Conservation (phyloP, 208 protist genomes). For the Acanthamoeba royreba region DNA sequence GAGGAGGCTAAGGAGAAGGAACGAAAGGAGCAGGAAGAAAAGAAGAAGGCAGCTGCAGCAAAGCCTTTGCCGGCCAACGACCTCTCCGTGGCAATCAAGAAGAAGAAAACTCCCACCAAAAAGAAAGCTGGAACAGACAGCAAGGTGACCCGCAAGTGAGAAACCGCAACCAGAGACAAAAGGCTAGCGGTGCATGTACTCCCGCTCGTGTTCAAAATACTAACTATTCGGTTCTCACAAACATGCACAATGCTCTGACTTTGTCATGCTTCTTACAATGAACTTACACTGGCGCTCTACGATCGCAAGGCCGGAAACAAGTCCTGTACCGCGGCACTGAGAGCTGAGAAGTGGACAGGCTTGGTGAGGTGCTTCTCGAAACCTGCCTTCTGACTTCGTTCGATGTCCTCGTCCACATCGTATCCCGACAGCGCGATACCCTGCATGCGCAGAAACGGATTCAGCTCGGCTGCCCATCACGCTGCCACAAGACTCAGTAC, state of each 20-base stretch:
- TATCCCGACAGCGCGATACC: slow-evolving; percentile 45
- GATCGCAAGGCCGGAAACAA: too few species aligned
- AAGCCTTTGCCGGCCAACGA: not conserved
- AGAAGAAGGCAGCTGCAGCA: too few species aligned
- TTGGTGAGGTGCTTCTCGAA: slow-evolving; percentile 42
- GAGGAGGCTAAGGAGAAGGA: not conserved
- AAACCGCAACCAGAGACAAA: too few species aligned
- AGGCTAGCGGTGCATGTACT: too few species aligned
- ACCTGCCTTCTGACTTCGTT: not conserved
- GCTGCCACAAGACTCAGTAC: not conserved
- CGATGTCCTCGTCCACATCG: slow-evolving; percentile 46
- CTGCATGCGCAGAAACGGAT: not conserved
- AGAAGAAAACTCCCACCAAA: too few species aligned
- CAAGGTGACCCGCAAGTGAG: not conserved
- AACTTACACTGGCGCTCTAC: too few species aligned
- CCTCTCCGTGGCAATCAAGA: not conserved
- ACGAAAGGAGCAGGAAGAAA: not conserved
- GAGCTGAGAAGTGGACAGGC: not conserved
- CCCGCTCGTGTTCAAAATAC: too few species aligned
- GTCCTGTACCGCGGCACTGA: not conserved
- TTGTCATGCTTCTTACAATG: too few species aligned
- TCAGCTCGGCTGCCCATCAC: not conserved
- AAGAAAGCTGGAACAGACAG: not conserved
- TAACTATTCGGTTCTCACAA: too few species aligned
- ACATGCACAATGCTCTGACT: too few species aligned